Conservation (phyloP, 176 grass and related monocot species). For the Phoenix dactylifera region DNA sequence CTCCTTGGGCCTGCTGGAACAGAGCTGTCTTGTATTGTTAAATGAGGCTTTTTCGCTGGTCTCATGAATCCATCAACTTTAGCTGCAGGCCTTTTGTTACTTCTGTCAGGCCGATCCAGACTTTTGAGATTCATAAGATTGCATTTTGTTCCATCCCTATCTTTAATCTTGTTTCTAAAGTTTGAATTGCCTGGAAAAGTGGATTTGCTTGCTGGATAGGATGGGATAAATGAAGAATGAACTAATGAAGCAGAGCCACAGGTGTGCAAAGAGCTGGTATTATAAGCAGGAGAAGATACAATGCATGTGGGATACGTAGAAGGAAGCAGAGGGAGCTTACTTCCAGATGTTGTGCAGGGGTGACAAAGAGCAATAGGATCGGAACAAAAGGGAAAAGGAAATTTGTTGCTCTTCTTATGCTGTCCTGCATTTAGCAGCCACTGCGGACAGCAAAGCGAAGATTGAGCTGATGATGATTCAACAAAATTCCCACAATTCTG, state of each 20-base stretch:
- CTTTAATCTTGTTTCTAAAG: neutral
- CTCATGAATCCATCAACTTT: neutral
- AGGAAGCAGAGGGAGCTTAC: neutral
- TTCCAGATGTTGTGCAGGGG: no score
- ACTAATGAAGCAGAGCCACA: neutral
- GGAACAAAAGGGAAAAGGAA: no score
- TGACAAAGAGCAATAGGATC: no score
- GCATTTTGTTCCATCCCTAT: neutral
- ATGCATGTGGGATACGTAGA: neutral
- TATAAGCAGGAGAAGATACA: neutral
- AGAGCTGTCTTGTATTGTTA: neutral
- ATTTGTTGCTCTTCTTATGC: neutral
- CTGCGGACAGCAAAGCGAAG: neutral
- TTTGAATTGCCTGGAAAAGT: neutral
- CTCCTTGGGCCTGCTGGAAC: neutral
- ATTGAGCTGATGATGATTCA: neutral
- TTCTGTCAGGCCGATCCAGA: neutral
- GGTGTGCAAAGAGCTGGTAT: neutral
- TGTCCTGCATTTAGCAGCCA: neutral
- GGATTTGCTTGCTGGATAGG: neutral
- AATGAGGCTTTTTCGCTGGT: neutral
- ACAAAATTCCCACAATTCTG: neutral
- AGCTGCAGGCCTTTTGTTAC: neutral
- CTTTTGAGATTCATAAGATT: neutral
- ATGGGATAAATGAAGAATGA: neutral